These are phyloP conservation scores for Zopfochytrium polystomum DNA, from an alignment of 371 early-diverging fungal species.

Conservation along the genomic window DNA sequence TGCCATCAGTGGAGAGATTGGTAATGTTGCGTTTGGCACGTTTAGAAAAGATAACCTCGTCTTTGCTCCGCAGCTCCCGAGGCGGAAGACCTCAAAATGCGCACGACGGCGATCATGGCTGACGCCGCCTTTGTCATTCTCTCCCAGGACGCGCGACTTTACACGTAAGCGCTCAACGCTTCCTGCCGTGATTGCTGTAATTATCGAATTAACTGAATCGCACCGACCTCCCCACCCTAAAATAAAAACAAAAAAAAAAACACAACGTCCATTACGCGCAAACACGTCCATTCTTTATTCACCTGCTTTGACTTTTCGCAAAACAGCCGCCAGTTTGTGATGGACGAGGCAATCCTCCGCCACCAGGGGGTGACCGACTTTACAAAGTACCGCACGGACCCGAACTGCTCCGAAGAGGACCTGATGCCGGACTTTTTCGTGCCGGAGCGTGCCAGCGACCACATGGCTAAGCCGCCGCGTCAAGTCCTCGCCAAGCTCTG, in stretches of 20 bases:
- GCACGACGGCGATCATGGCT: slow-evolving; percentile 74
- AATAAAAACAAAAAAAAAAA: too few relatives aligned
- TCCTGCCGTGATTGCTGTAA: too few relatives aligned
- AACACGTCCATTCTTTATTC: neutral
- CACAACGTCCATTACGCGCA: too few relatives aligned
- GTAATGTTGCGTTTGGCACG: slow-evolving; percentile 11
- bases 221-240: neutral
- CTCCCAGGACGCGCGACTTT: slow-evolving; percentile 48
- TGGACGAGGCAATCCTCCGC: slow-evolving; percentile 72
- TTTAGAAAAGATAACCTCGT: neutral
- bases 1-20: slow-evolving; percentile 58
- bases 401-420: slow-evolving; percentile 51
- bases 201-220: slow-evolving; percentile 8
- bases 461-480: too few relatives aligned
- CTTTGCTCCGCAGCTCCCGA: neutral
- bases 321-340: slow-evolving; percentile 64
- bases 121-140: slow-evolving; percentile 73
- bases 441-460: slow-evolving; percentile 49
- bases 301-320: slow-evolving; percentile 5
- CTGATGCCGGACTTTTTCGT: slow-evolving; percentile 67
- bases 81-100: slow-evolving; percentile 19
- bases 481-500: too few relatives aligned
- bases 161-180: too few relatives aligned
- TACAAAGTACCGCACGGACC: slow-evolving; percentile 57
- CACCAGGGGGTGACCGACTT: slow-evolving; percentile 65